Percentiles rank a stretch among this genome's conserved stretches.
phyloP scores from a whole-genome alignment of 371 early-diverging fungal species.

The Syncephalastrum contaminatum region DNA sequence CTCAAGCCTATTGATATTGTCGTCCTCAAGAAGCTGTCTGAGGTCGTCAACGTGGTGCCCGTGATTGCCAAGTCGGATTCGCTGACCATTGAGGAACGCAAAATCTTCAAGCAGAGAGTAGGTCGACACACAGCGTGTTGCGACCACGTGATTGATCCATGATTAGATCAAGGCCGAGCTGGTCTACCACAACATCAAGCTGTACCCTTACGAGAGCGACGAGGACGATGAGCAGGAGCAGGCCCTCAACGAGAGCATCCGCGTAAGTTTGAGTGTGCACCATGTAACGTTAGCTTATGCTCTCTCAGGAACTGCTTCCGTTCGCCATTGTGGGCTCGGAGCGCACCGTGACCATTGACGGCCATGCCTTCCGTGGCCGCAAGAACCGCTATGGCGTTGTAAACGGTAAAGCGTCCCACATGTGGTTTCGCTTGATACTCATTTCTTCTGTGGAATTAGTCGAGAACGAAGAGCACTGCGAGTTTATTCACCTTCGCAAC shows the following conservation, averaged over 20 bases:
- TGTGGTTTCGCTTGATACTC: neutral
- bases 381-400: conserved; percentile 70
- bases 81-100: conserved; percentile 78
- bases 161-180: conserved; percentile 85
- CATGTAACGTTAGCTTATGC: neutral
- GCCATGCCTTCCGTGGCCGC: conserved; percentile 71
- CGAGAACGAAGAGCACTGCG: conserved; percentile 74
- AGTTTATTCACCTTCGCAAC: conserved; percentile 81
- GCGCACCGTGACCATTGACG: conserved; percentile 78
- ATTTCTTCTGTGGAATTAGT: conserved; percentile 31
- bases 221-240: conserved; percentile 82
- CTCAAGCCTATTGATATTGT: conserved; percentile 80
- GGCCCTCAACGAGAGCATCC: conserved; percentile 72
- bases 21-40: conserved; percentile 70
- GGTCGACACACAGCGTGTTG: conserved; percentile 11
- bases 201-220: conserved; percentile 85
- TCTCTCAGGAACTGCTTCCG: conserved; percentile 67
- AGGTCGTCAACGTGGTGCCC: conserved; percentile 79
- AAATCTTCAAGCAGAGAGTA: conserved; percentile 71
- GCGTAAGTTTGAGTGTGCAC: conserved; percentile 25
- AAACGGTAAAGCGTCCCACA: conserved; percentile 44
- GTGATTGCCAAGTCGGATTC: conserved; percentile 88
- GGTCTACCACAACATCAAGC: conserved; percentile 85
- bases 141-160: neutral
- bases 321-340: conserved; percentile 90